A percentile compares a stretch with the other conserved stretches of the same genome.
These are phyloP conservation scores for Paracamarosporium sp. DNA, from an alignment of 2,329 filamentous ascomycete genomes.

Conservation along the genomic window DNA sequence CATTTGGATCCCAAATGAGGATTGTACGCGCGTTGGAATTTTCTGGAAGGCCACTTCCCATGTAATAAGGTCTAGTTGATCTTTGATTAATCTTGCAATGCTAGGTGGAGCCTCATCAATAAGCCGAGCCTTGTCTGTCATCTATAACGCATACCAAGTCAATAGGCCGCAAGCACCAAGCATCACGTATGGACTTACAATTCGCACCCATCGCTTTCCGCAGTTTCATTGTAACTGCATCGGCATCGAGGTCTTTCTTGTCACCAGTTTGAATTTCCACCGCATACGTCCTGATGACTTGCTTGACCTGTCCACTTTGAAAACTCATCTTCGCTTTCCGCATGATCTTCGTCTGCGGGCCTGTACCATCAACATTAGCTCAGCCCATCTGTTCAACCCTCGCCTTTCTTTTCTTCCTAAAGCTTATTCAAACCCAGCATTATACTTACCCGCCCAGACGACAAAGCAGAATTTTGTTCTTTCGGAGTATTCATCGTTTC, in stretches of 20 bases:
- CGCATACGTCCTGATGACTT: slow-evolving; percentile 68
- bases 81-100: background rate
- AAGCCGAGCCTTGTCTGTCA: slow-evolving; percentile 14
- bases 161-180: background rate
- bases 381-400: background rate
- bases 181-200: slow-evolving; percentile 60
- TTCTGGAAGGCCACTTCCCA: background rate
- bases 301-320: slow-evolving; percentile 71
- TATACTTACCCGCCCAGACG: slow-evolving; percentile 69
- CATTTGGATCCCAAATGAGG: background rate
- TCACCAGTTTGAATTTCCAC: slow-evolving; percentile 69
- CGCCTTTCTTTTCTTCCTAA: background rate
- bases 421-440: background rate
- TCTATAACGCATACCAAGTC: slow-evolving; percentile 6
- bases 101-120: slow-evolving; percentile 4
- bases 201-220: slow-evolving; percentile 73
- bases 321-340: slow-evolving; percentile 72
- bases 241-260: slow-evolving; percentile 65
- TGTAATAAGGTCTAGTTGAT: background rate
- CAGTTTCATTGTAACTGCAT: slow-evolving; percentile 66
- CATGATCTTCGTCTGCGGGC: slow-evolving; percentile 67
- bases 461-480: slow-evolving; percentile 73
- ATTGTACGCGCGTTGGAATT: background rate
- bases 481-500: slow-evolving; percentile 73
- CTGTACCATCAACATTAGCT: slow-evolving; percentile 18